Percentiles rank a stretch among this genome's conserved stretches.
Conservation (phyloP, 768 basidiomycete genomes). For the Russula sp. region DNA sequence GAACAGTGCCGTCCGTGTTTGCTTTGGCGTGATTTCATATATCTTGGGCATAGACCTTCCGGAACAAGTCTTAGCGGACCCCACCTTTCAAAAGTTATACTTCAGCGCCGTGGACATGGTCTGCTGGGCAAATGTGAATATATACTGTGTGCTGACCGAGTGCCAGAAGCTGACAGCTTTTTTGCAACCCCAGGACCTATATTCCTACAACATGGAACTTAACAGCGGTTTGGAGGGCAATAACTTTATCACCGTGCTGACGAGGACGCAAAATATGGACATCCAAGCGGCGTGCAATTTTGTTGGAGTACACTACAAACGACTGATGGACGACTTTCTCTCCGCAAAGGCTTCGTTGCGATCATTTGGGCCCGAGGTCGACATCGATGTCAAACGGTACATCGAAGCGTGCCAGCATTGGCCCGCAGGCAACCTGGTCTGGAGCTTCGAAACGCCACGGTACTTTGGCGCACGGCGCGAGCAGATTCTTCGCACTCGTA, state of each 20-base stretch:
- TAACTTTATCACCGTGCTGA: conserved; percentile 63
- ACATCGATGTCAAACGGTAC: conserved; percentile 45
- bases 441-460: conserved; percentile 63
- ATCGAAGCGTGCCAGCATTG: conserved; percentile 51
- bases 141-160: background rate
- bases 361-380: conserved; percentile 42
- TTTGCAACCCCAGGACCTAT: conserved; percentile 43
- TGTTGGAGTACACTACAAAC: conserved; percentile 43
- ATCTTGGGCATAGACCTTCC: conserved; percentile 55
- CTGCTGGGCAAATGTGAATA: conserved; percentile 61
- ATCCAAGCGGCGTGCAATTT: conserved; percentile 55
- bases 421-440: conserved; percentile 56
- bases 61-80: conserved; percentile 52
- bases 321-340: conserved; percentile 45
- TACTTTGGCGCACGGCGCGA: conserved; percentile 55
- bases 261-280: conserved; percentile 44
- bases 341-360: conserved; percentile 39
- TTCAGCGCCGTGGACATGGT: conserved; percentile 58
- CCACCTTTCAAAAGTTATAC: conserved; percentile 45
- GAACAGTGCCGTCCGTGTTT: conserved; percentile 59
- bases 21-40: conserved; percentile 57
- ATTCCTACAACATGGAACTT: conserved; percentile 70
- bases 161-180: background rate
- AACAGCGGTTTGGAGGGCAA: conserved; percentile 56
- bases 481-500: conserved; percentile 34